Conservation (phyloP, 345 rosid genomes). For the Syzygium grande region DNA sequence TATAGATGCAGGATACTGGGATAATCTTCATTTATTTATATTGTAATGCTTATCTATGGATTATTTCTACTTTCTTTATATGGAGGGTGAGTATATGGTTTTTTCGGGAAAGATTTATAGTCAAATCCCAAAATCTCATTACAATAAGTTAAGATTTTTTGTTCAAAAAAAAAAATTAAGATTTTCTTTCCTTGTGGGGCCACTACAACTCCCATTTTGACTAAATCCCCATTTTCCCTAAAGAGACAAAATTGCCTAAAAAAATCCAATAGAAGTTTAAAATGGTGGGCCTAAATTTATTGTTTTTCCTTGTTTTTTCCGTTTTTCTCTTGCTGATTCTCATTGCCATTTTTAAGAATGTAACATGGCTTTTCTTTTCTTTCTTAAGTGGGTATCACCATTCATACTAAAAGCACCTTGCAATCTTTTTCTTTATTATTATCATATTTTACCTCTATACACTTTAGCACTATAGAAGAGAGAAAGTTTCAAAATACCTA, state of each 20-base stretch:
- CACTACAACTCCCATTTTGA: background rate
- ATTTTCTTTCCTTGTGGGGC: background rate
- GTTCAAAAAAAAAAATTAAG: background rate
- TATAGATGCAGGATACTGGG: background rate
- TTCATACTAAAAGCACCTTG: background rate
- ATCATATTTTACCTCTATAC: background rate
- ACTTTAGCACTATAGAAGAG: background rate
- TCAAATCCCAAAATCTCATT: background rate
- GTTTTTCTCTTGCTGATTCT: background rate
- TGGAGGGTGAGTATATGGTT: background rate
- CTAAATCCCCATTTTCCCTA: background rate
- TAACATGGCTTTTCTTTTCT: background rate
- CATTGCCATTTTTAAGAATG: background rate
- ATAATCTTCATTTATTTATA: background rate
- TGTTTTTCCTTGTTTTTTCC: background rate
- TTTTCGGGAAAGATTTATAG: background rate
- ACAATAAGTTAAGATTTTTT: too few species aligned
- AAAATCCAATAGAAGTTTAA: background rate
- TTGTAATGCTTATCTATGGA: background rate
- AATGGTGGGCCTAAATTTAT: background rate
- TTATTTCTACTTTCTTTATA: too few species aligned
- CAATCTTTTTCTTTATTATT: background rate
- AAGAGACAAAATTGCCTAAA: background rate
- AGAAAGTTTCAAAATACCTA: background rate
- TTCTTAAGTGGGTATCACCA: background rate